phyloP scores from a whole-genome alignment of 164 flowering plant species.

The Magnolia kwangsiensis region DNA sequence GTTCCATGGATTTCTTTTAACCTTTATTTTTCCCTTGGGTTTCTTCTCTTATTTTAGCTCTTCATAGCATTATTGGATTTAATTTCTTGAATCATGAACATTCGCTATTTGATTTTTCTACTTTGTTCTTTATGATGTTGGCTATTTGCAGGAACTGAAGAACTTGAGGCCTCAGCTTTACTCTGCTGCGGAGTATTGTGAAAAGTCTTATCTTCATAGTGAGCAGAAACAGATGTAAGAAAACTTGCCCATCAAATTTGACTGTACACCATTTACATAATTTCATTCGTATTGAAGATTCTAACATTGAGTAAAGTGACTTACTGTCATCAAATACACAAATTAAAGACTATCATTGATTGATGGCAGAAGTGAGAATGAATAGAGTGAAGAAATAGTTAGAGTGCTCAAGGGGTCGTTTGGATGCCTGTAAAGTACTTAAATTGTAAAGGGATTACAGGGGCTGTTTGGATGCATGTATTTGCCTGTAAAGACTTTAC shows the following conservation, averaged over 20 bases:
- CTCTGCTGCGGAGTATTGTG: slow-evolving; percentile 97
- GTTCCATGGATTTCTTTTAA: too few relatives aligned
- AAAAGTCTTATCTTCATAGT: slow-evolving; percentile 80
- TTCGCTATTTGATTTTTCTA: not conserved
- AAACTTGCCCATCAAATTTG: not conserved
- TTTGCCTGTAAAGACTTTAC: too few relatives aligned
- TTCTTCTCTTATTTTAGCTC: not conserved
- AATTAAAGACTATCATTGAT: too few relatives aligned
- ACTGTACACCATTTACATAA: not conserved
- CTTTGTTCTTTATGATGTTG: not conserved
- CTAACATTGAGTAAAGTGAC: not conserved
- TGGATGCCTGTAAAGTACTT: too few relatives aligned
- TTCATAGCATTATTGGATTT: not conserved
- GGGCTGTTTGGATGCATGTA: too few relatives aligned
- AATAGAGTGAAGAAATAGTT: too few relatives aligned
- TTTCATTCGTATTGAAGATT: not conserved
- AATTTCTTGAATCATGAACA: not conserved
- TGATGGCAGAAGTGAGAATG: too few relatives aligned
- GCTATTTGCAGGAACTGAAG: slow-evolving; percentile 70
- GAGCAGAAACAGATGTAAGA: slow-evolving; percentile 93
- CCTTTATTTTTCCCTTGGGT: not conserved
- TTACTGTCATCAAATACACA: too few relatives aligned
- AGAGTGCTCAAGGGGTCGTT: too few relatives aligned
- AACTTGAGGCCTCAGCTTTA: slow-evolving; percentile 94
- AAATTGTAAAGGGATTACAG: too few relatives aligned